These are phyloP conservation scores for Neurospora terricola DNA, from an alignment of 495 filamentous ascomycete genomes.

Conservation along the genomic window DNA sequence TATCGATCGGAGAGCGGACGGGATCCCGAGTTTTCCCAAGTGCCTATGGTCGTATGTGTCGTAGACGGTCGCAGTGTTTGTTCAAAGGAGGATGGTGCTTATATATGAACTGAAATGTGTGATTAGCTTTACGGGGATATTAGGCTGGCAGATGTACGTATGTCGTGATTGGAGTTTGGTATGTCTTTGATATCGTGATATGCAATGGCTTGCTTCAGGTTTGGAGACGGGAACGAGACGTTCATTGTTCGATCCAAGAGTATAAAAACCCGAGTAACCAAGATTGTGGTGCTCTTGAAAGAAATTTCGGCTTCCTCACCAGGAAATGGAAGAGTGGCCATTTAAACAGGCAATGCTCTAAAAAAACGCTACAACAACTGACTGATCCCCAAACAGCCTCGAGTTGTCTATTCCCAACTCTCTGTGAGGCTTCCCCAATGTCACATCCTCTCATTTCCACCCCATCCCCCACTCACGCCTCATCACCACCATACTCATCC, in stretches of 20 bases:
- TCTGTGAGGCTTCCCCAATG: not conserved
- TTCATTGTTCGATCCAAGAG: too few relatives aligned
- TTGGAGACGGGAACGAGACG: not conserved
- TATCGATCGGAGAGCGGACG: slow-evolving; percentile 43
- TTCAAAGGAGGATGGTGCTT: not conserved
- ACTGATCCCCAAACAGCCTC: not conserved
- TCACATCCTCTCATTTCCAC: not conserved
- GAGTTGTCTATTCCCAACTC: not conserved
- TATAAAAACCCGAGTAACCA: not conserved
- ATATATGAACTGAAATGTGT: not conserved
- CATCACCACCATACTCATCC: slow-evolving; percentile 26
- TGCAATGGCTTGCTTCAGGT: not conserved
- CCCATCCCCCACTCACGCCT: not conserved
- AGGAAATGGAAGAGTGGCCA: not conserved
- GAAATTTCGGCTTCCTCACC: not conserved
- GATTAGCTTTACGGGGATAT: not conserved
- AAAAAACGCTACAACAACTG: not conserved
- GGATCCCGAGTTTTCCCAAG: slow-evolving; percentile 35
- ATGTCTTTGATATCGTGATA: not conserved
- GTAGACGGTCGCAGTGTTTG: not conserved
- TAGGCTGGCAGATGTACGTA: not conserved
- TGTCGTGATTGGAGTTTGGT: not conserved
- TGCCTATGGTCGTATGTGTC: not conserved
- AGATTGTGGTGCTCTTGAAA: too few relatives aligned
- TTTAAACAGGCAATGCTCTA: not conserved